Base-by-base conservation (phyloP, 768 basidiomycete genomes). In the Mycena crocata region DNA sequence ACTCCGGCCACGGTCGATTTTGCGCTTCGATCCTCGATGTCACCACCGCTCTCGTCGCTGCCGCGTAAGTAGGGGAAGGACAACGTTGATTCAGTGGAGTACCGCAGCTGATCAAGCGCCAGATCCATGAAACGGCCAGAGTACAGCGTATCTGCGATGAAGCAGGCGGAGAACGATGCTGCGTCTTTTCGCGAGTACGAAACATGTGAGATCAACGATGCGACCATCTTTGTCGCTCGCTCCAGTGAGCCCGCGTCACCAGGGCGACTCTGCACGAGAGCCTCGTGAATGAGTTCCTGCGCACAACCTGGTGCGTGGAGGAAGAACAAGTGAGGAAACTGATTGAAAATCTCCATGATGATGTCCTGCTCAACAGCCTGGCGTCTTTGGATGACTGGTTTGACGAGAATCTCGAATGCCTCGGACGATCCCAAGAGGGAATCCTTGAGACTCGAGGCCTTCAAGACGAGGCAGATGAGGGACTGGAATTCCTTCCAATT, bases 21-120 rank as follows among this genome's bases (percentile, higher is more conserved):
- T 12, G 66, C 40, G 31, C 52, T 52, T 37, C 70, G 35, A 49
- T 68, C 59, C 59, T 71, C 70, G 34, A 71, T 71, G 63, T 71
- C 70, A 31, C 66, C 70, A 50, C 70, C 70, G 51, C 63, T 71
- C 23, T 68, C 66, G 49, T 64, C 62, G 37, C 54, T 62, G 50
- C 60, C 60, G 23, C 63, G 57, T 50, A 70, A 70, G 32, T 64
- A 70, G 24, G 67, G 67, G 66, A 68, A 64, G 34, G 46, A 49
- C 55, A 56, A 50, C 34, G 52, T 37, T 45, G 51, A 51, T 58
- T 56, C 39, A 34, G 46, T 39, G 51, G 26, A 34, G 34, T 39
- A 3, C 15, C 24, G 31, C 58, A 34, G 42, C 50, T 61, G 45
- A 28, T 64, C 48, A n/a, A 71, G 61, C 17, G 26, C 63, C 26